Evolutionary conservation across 257 asterid species (phyloP).

Genomic region (Ophiorrhiza pumila): DNA sequence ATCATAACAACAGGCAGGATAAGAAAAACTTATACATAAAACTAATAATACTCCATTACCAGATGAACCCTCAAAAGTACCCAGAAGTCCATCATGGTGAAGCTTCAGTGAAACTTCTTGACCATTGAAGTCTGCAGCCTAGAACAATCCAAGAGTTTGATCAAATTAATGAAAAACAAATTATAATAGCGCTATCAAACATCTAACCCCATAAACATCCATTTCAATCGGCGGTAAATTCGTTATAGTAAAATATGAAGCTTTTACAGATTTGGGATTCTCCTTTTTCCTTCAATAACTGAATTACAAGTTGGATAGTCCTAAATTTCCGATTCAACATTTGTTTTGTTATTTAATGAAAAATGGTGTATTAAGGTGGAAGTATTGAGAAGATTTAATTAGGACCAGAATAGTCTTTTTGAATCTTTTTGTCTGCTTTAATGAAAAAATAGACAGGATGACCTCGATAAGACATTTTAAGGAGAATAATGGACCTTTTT

Average conservation of each 20-base stretch:
- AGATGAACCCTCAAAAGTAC: constrained; percentile 46
- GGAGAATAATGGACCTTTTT: no score
- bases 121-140: constrained; percentile 58
- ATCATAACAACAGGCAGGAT: background rate
- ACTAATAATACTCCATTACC: constrained; percentile 30
- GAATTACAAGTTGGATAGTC: no score
- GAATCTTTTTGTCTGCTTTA: no score
- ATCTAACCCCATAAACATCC: background rate
- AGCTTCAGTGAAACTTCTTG: constrained; percentile 43
- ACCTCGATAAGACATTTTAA: no score
- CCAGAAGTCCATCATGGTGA: constrained; percentile 41
- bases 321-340: no score
- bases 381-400: no score
- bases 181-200: background rate
- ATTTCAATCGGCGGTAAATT: background rate
- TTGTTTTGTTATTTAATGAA: no score
- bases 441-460: no score
- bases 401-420: no score
- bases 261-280: background rate
- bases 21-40: background rate
- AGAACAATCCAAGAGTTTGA: constrained; percentile 20
- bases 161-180: background rate
- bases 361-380: no score
- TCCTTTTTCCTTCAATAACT: no score
- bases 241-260: background rate